phyloP scores from a whole-genome alignment of 2,329 filamentous ascomycete species.

The Talaromyces sp. region DNA sequence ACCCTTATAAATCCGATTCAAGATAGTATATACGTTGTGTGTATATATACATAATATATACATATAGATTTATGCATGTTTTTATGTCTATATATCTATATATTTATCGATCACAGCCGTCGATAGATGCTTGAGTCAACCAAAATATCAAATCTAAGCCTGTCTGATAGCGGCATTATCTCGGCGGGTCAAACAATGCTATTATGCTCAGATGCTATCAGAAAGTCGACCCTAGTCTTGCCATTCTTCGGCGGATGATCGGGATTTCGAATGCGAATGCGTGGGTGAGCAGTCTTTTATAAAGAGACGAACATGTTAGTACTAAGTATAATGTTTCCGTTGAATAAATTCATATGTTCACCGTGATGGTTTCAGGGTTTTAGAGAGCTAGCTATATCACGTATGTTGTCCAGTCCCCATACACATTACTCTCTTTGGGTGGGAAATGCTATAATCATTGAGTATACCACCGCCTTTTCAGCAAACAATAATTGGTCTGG shows the following conservation, averaged over 20 bases:
- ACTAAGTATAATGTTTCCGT: slow-evolving; percentile 61
- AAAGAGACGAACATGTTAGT: slow-evolving; percentile 64
- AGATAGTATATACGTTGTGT: not conserved
- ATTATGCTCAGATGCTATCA: slow-evolving; percentile 65
- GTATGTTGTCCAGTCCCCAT: too few relatives aligned
- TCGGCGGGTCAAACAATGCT: slow-evolving; percentile 1
- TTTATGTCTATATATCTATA: too few relatives aligned
- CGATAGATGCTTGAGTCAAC: too few relatives aligned
- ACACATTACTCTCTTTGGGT: too few relatives aligned
- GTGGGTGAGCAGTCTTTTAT: slow-evolving; percentile 67
- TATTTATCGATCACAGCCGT: too few relatives aligned
- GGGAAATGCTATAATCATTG: too few relatives aligned
- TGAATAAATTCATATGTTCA: slow-evolving; percentile 65
- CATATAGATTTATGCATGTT: too few relatives aligned
- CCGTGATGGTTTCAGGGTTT: slow-evolving; percentile 74
- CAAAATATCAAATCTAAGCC: slow-evolving; percentile 71
- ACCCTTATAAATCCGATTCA: too few relatives aligned
- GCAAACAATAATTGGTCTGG: too few relatives aligned
- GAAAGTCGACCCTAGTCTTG: slow-evolving; percentile 65
- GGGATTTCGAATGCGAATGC: slow-evolving; percentile 73
- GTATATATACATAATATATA: not conserved
- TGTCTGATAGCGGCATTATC: slow-evolving; percentile 41
- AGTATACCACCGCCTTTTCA: too few relatives aligned
- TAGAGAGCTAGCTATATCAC: too few relatives aligned
- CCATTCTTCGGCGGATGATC: slow-evolving; percentile 72